Evolutionary conservation across 2,329 filamentous ascomycete species (phyloP), one percentile per base, ranked within the genome.

Genomic region (Aspergillus unguis): DNA sequence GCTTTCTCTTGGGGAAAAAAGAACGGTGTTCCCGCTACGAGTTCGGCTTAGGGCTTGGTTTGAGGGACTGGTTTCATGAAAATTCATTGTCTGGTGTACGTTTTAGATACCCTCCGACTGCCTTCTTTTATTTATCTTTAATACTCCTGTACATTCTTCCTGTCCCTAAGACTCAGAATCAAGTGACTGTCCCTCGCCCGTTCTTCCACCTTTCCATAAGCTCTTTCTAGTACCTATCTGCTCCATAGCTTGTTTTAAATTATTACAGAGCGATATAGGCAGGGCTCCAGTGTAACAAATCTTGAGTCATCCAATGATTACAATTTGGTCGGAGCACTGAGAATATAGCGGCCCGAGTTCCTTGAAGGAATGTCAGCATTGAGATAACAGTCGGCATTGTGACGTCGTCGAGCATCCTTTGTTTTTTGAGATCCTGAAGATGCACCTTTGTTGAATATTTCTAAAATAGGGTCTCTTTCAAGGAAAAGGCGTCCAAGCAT

Each of bases 1-100:
- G 79, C 82, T 10, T 80, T 75, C 68, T 73, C 75, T 28, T 85
- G 78, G 75, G 83, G 82, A 3, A 79, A 78, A 67, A 75, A 79
- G 66, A 74, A 82, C 54, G 81, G 80, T 27, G 56, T 74, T 52
- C 65, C 69, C 2, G 50, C 56, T 7, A 11, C 46, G 7, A 37
- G 32, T 35, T 51, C 44, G 7, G 46, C 32, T 29, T 54, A 59
- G 41, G 48, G 47, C 27, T 35, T 49, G 40, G 23, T 52, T 41
- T 5, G 11, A 27, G 10, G 37, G 33, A 52, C 38, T 44, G 47
- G 37, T 31, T 44, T 43, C 45, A 10, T 48, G 56, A 28, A 46
- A 57, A 26, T 52, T 48, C 45, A 47, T 56, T 49, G 48, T 54
- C 50, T 49, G 40, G 53, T 65, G 54, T 57, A 62, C 61, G 54